Evolutionary conservation across 2,329 filamentous ascomycete species (phyloP).

Genomic region (Furcasterigmium sp.): DNA sequence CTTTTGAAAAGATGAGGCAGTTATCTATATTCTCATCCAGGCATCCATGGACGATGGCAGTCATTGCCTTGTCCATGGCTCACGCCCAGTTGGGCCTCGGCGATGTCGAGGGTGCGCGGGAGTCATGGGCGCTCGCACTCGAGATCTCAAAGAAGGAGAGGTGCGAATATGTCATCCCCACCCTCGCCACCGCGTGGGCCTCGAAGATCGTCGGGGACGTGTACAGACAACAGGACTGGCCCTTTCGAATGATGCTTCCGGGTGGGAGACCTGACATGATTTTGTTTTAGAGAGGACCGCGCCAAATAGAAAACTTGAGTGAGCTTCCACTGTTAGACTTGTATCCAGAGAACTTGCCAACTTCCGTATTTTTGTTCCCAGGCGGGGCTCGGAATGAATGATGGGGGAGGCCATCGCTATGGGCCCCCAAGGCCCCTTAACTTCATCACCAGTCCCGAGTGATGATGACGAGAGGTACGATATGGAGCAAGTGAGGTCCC

Average conservation of each 20-base stretch:
- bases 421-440: too few relatives aligned
- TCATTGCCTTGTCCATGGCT: slow-evolving; percentile 20
- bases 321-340: too few relatives aligned
- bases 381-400: too few relatives aligned
- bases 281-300: neutral
- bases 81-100: slow-evolving; percentile 17
- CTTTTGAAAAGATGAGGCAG: slow-evolving; percentile 10
- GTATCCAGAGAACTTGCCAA: too few relatives aligned
- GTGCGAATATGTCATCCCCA: slow-evolving; percentile 22
- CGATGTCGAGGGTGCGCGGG: slow-evolving; percentile 5
- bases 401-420: too few relatives aligned
- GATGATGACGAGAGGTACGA: too few relatives aligned
- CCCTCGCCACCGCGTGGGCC: slow-evolving; percentile 16
- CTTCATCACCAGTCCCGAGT: neutral
- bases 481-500: neutral
- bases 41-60: slow-evolving; percentile 16
- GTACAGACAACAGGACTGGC: slow-evolving; percentile 20
- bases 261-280: slow-evolving; percentile 17
- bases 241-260: slow-evolving; percentile 24
- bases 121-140: slow-evolving; percentile 15
- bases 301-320: too few relatives aligned
- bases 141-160: slow-evolving; percentile 12
- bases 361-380: too few relatives aligned
- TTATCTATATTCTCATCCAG: slow-evolving; percentile 14
- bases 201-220: slow-evolving; percentile 12